Base-by-base conservation (phyloP, 148 eudicot species). In the Oxyria digyna region DNA sequence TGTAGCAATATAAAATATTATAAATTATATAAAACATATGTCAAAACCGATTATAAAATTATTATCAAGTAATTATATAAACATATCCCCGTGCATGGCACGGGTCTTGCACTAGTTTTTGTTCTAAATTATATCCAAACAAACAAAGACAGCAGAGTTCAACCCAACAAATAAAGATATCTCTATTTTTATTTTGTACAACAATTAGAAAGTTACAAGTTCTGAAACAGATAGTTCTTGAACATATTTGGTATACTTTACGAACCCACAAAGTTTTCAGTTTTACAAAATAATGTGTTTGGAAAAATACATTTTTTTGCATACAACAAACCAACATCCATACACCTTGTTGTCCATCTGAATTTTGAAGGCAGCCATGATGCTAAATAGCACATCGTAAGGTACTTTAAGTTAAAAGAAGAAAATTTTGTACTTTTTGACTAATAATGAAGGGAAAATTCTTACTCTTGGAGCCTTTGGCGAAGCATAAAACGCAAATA, bases 401-500 rank as follows among this genome's bases (percentile, higher is more conserved):
- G 27, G n/a, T n/a, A n/a, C n/a, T n/a, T n/a, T 35, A 35, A 35
- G 38, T 6, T 35, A 35, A 35, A 35, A 35, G 38, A 35, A 35
- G 50, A 45, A 45, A 45, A 1, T 13, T 4, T 15, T 4, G 17
- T 45, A 15, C 15, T 17, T 14, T 20, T 45, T 15, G 50, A 45
- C 50, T 45, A 45, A 45, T 17, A 14, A 45, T 35, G 38, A 45
- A 45, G 50, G 21, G 4, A 17, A 45, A 68, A 7, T 23, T 52
- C 87, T 83, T 75, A 90, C 96, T 80, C 71, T 50, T 79, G 85
- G 46, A 90, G 89, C 76, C 82, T 87, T 75, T 81, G 76, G 12
- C 96, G 93, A 72, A 90, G 93, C 93, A 84, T 87, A 77, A 73
- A 87, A 32, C 93, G 90, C 81, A 90, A 63, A 75, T 90, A 87